Evolutionary conservation across 2,329 filamentous ascomycete species (phyloP), one percentile per base, ranked within the genome.

Genomic region (Penicillium sp.): DNA sequence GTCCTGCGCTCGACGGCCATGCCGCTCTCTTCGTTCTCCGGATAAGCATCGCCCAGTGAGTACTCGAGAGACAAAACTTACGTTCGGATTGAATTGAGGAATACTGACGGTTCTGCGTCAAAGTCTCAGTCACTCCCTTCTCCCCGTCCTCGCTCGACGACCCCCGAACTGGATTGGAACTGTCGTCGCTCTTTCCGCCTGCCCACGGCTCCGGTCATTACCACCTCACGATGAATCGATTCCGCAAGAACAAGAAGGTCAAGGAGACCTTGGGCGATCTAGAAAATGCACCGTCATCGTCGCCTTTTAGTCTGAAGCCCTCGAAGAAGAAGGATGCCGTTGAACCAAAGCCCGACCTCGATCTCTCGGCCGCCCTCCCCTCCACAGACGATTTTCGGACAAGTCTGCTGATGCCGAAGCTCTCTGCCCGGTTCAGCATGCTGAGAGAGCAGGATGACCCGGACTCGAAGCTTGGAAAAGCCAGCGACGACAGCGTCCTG

Each of bases 341-440:
- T 9, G 72, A 78, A 53, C 60, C 74, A 71, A 43, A 63, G 43
- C 62, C 61, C 3, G 78, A 87, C 47, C 67, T 96, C 32, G 84
- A 97, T 57, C 72, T 97, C 9, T 65, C 81, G 2, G 73, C 73
- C 9, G 90, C 81, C 1, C 73, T 98, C 2, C 93, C 93, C 1
- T 76, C 89, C 0, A 83, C 73, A 32, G 88, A 97, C 65, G 84
- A 97, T 59, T 97, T 98, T 66, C 81, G 93, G 41, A 98, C 93
- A 3, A 97, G 93, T 73, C 72, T 98, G 43, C 75, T 98, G 47
- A 94, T 98, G 91, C 90, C 88, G 0, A 91, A 90, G 28, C 76
- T 98, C 4, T 97, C 91, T 0, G 88, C 90, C 9, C 83, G 93
- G 5, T 98, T 98, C 65, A 97, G 91, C 54, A 97, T 97, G 91